Evolutionary conservation across 805 yeast genomes (phyloP).

Genomic region (Metschnikowia lunata): DNA sequence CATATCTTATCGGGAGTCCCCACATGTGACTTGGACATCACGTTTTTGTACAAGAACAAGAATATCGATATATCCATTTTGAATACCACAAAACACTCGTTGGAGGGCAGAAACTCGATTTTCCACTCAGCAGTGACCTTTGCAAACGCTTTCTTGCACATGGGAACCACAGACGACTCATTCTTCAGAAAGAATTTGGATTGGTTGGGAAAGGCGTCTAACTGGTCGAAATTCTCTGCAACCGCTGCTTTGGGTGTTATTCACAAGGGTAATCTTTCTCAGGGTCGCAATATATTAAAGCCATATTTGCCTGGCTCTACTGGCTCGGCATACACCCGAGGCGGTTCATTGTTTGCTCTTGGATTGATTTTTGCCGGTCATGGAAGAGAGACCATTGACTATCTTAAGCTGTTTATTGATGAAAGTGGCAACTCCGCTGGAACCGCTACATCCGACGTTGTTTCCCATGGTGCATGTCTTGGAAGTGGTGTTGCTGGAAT

Average conservation of each 20-base stretch:
- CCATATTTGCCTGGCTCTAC: slow-evolving; percentile 86
- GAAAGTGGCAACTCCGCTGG: slow-evolving; percentile 64
- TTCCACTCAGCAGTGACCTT: slow-evolving; percentile 96
- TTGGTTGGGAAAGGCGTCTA: slow-evolving; percentile 96
- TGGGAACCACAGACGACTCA: slow-evolving; percentile 93
- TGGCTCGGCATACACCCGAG: slow-evolving; percentile 84
- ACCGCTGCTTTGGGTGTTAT: slow-evolving; percentile 98
- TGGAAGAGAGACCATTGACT: slow-evolving; percentile 81
- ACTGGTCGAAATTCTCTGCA: slow-evolving; percentile 97
- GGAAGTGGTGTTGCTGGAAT: slow-evolving; percentile 97
- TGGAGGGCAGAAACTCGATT: slow-evolving; percentile 90
- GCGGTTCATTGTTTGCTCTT: slow-evolving; percentile 90
- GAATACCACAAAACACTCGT: slow-evolving; percentile 70
- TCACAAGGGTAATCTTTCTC: slow-evolving; percentile 89
- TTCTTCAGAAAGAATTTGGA: slow-evolving; percentile 87
- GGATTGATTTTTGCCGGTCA: slow-evolving; percentile 96
- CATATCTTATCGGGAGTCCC: slow-evolving; percentile 86
- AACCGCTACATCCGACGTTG: slow-evolving; percentile 68
- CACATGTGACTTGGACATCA: slow-evolving; percentile 85
- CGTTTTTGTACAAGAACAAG: slow-evolving; percentile 81
- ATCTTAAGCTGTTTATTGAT: slow-evolving; percentile 66
- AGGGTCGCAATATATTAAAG: slow-evolving; percentile 79
- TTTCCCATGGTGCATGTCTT: slow-evolving; percentile 91
- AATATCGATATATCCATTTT: slow-evolving; percentile 80
- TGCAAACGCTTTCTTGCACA: slow-evolving; percentile 90